Conservation (phyloP, 2,329 filamentous ascomycete genomes). For the Macrophomina pseudophaseolina region DNA sequence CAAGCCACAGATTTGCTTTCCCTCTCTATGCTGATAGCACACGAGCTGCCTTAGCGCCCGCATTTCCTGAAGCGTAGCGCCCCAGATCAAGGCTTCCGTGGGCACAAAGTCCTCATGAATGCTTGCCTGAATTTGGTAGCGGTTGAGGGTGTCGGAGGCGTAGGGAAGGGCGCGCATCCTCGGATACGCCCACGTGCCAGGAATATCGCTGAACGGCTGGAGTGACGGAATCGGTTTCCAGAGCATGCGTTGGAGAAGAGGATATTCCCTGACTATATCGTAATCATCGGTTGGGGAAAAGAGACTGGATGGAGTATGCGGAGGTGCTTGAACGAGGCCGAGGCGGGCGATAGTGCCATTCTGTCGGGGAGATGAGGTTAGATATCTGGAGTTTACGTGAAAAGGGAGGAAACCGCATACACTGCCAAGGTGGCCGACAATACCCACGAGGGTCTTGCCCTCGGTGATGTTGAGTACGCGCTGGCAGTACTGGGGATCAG, state of each 20-base stretch:
- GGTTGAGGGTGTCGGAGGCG: too few relatives aligned
- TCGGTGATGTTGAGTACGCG: neutral
- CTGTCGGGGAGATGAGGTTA: neutral
- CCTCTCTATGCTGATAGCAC: neutral
- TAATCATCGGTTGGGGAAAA: neutral
- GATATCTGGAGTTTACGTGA: neutral
- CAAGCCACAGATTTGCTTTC: too few relatives aligned
- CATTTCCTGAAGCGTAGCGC: neutral
- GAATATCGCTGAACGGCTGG: neutral
- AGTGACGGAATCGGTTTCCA: neutral
- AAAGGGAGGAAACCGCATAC: neutral
- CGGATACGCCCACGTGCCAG: neutral
- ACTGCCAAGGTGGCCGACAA: neutral
- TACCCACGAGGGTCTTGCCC: neutral
- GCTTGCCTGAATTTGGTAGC: neutral
- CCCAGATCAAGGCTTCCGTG: conserved; percentile 29
- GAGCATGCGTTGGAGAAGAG: neutral
- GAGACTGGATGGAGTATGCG: neutral
- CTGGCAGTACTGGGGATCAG: neutral
- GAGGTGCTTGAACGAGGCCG: neutral
- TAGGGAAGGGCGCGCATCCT: neutral
- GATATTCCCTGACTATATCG: neutral
- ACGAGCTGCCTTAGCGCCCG: neutral
- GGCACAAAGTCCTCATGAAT: conserved; percentile 23
- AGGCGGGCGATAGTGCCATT: neutral